Evolutionary conservation across 2,329 filamentous ascomycete genomes (phyloP), one percentile per base, ranked within the genome.

Genomic region (Colletotrichum simmondsii): DNA sequence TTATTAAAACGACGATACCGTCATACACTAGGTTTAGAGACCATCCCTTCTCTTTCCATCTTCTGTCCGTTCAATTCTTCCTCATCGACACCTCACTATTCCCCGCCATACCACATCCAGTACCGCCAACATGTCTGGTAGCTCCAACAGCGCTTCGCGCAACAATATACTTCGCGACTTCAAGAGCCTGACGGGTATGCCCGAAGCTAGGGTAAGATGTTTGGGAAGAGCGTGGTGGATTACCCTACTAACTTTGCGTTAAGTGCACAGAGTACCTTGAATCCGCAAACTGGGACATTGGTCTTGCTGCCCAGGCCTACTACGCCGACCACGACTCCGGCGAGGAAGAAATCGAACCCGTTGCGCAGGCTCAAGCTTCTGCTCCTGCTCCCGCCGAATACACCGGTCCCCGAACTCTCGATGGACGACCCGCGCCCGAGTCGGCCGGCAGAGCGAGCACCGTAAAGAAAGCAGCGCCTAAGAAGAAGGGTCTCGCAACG

Each of bases 191-290:
- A 75, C 68, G 6, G 69, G 72, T 2, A 64, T 73, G 22, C 46
- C 68, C 5, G 65, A 75, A 26, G 74, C 70, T 52, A 70, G 70
- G 24, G 74, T 75, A 68, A 32, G 72, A 19, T 12, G 4, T 22
- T 19, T 22, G 8, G 19, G 1, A n/a, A 22, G 7, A n/a, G 6
- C 49, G 28, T 30, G 42, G 6, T 12, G 7, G 66, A 16, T 28
- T 35, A 46, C 5, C n/a, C 4, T 2, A 2, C 73, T 37, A 75
- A 71, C 32, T 68, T 26, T 28, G 28, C 42, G 52, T 32, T 2
- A 16, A 95, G 93, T 93, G 93, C 59, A 86, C 86, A 68, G 87
- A 92, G 73, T 93, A 93, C 76, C 90, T 96, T 8, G 85, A 86
- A 26, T 87, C 88, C 46, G 91, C 88, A 77, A 84, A 88, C 75